Conservation (phyloP, 441 rosid species). For the Syzygium syzygioides region DNA sequence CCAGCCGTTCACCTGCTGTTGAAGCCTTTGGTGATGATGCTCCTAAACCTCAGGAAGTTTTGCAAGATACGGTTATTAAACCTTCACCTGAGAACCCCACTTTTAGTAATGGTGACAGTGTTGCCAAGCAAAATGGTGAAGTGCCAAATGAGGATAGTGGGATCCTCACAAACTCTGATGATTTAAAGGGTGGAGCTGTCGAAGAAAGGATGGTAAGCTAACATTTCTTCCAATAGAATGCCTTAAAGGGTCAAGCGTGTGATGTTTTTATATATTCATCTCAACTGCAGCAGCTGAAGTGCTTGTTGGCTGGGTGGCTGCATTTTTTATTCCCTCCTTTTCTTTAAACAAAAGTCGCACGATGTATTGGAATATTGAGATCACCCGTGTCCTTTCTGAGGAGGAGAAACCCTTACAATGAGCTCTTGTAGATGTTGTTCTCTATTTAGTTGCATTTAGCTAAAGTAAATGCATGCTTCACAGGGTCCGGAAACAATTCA, state of each 20-base stretch:
- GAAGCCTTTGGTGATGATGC: slow-evolving; percentile 19
- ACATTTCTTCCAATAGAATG: slow-evolving; percentile 1
- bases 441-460: slow-evolving; percentile 1
- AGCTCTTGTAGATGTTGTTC: not conserved
- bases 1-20: slow-evolving; percentile 16
- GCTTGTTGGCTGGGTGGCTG: not conserved
- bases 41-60: slow-evolving; percentile 30
- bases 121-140: slow-evolving; percentile 35
- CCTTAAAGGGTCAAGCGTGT: slow-evolving; percentile 7
- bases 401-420: not conserved
- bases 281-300: not conserved
- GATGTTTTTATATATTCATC: not conserved
- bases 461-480: slow-evolving; percentile 18
- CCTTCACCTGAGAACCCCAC: slow-evolving; percentile 24
- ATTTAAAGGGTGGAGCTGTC: slow-evolving; percentile 35
- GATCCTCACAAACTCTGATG: slow-evolving; percentile 28
- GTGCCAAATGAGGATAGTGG: slow-evolving; percentile 24
- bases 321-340: not conserved
- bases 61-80: slow-evolving; percentile 23
- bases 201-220: slow-evolving; percentile 55
- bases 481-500: slow-evolving; percentile 93
- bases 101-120: slow-evolving; percentile 23
- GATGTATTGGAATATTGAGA: slow-evolving; percentile 5
- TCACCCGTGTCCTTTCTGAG: not conserved
- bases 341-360: not conserved